Conservation (phyloP, 1,284 basidiomycete genomes). For the Trichosporon faecale region DNA sequence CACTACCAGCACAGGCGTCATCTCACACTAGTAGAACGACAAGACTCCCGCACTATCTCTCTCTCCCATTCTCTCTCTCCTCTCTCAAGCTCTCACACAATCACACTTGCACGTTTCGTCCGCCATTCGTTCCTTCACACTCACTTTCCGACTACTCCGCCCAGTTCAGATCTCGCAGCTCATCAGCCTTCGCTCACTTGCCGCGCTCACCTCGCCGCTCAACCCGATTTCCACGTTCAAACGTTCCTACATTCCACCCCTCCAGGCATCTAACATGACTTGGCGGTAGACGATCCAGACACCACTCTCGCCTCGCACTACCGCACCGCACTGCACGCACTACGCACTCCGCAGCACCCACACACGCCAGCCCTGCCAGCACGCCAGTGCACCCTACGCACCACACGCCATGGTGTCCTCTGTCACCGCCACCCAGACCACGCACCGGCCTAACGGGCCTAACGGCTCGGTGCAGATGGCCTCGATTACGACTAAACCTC, state of each 20-base stretch:
- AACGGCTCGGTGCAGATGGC: not conserved
- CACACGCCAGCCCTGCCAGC: not conserved
- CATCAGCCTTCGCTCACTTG: not conserved
- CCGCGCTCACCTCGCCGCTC: not conserved
- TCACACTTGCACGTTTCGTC: not conserved
- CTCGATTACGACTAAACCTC: not conserved
- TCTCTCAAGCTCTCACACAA: not conserved
- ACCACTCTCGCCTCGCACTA: conserved; percentile 12
- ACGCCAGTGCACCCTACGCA: not conserved
- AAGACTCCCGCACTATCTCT: not conserved
- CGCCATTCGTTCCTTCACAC: not conserved
- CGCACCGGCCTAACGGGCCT: not conserved
- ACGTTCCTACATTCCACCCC: not conserved
- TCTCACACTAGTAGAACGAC: not conserved
- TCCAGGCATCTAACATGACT: not conserved
- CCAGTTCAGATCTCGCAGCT: not conserved
- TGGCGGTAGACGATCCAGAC: conserved; percentile 1
- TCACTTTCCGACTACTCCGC: not conserved
- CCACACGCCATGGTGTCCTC: not conserved
- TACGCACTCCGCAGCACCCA: not conserved
- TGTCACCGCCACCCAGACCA: not conserved
- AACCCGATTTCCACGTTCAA: not conserved
- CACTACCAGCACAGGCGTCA: not conserved
- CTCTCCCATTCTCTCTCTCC: not conserved
- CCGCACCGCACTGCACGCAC: not conserved